Evolutionary conservation across 805 yeast genomes (phyloP).

Genomic region (Candida boleticola): DNA sequence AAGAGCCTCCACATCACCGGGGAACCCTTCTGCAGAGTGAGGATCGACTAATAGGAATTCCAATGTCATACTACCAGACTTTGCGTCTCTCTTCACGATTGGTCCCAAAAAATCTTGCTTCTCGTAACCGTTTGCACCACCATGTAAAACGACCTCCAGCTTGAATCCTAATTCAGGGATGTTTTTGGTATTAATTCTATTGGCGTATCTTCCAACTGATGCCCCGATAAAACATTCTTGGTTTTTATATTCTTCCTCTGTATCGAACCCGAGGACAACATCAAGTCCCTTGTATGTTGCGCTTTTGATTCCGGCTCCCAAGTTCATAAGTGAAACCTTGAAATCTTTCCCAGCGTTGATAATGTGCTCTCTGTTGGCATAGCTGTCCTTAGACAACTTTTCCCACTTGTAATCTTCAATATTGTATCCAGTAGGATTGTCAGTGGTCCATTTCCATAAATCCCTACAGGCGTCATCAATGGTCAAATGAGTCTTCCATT

Average conservation of each 20-base stretch:
- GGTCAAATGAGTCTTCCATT: slow-evolving; percentile 57
- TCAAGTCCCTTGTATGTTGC: slow-evolving; percentile 36
- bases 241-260: slow-evolving; percentile 26
- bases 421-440: slow-evolving; percentile 63
- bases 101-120: slow-evolving; percentile 55
- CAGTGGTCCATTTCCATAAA: slow-evolving; percentile 74
- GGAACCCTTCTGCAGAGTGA: slow-evolving; percentile 56
- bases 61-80: slow-evolving; percentile 27
- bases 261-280: slow-evolving; percentile 39
- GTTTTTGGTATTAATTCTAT: slow-evolving; percentile 50
- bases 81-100: slow-evolving; percentile 33
- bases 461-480: slow-evolving; percentile 67
- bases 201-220: slow-evolving; percentile 64
- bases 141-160: slow-evolving; percentile 49
- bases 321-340: slow-evolving; percentile 43
- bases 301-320: slow-evolving; percentile 52
- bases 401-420: slow-evolving; percentile 33
- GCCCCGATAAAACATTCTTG: slow-evolving; percentile 54
- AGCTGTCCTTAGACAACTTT: slow-evolving; percentile 17
- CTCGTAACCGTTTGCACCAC: slow-evolving; percentile 54
- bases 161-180: slow-evolving; percentile 36
- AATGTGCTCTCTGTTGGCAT: slow-evolving; percentile 35
- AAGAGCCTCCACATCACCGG: slow-evolving; percentile 49
- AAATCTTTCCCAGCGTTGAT: slow-evolving; percentile 27
- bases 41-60: slow-evolving; percentile 43